Conservation (phyloP, 1,284 basidiomycete species). For the Ustilago crameri region DNA sequence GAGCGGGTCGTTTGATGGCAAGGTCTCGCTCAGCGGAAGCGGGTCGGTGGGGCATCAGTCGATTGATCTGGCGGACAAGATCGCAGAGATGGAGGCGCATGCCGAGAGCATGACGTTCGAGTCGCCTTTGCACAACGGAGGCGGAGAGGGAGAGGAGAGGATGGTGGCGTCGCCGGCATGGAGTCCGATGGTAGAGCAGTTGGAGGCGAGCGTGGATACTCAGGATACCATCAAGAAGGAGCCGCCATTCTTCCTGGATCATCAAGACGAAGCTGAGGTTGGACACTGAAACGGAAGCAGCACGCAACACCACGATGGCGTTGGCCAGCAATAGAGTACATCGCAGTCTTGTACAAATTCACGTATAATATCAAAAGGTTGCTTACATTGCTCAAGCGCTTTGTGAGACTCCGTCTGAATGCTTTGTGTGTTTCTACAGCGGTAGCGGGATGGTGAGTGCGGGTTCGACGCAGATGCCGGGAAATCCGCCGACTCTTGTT, state of each 20-base stretch:
- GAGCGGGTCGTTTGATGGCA: conserved; percentile 32
- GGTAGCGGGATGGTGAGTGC: no score
- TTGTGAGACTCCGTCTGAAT: no score
- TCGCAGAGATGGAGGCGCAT: conserved; percentile 56
- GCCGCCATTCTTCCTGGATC: conserved; percentile 16
- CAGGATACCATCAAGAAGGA: conserved; percentile 14
- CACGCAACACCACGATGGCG: not conserved
- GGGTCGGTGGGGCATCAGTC: conserved; percentile 32
- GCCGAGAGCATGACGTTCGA: conserved; percentile 48
- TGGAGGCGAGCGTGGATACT: conserved; percentile 30
- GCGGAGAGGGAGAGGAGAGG: conserved; percentile 2
- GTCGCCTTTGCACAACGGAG: conserved; percentile 20
- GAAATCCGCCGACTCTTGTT: no score
- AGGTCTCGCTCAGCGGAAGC: conserved; percentile 30
- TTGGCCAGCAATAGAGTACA: not conserved
- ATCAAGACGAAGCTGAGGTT: conserved; percentile 2
- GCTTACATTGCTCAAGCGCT: not conserved
- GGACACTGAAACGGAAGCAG: not conserved
- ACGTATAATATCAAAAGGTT: no score
- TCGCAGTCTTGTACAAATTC: no score
- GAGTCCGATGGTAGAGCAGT: conserved; percentile 21
- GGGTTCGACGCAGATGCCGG: no score
- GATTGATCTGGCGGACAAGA: conserved; percentile 50
- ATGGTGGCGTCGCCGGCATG: conserved; percentile 15
- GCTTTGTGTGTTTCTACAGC: no score